These are phyloP conservation scores for Suhomyces bokatorum DNA, from an alignment of 1,139 yeast genomes.

Conservation along the genomic window DNA sequence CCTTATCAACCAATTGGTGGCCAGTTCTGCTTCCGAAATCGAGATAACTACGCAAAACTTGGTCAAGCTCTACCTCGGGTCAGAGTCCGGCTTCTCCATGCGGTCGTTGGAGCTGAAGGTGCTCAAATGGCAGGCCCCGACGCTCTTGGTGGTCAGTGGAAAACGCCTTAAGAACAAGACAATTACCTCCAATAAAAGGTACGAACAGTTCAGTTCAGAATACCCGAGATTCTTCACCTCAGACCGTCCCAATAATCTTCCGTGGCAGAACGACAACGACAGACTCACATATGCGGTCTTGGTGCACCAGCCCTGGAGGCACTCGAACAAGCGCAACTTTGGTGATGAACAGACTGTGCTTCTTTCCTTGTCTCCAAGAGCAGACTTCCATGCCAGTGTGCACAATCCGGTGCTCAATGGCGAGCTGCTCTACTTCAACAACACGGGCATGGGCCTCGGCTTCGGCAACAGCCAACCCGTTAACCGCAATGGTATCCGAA, in stretches of 20 bases:
- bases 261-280: conserved; percentile 42
- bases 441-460: conserved; percentile 76
- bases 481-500: conserved; percentile 43
- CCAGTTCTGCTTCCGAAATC: conserved; percentile 20
- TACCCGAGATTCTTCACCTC: conserved; percentile 48
- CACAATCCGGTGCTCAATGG: conserved; percentile 31
- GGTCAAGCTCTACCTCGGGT: conserved; percentile 68
- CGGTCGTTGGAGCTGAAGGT: conserved; percentile 81
- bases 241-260: conserved; percentile 9
- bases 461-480: conserved; percentile 70
- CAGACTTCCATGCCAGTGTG: conserved; percentile 52
- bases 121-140: conserved; percentile 89
- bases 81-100: conserved; percentile 82
- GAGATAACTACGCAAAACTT: conserved; percentile 41
- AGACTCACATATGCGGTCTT: conserved; percentile 60
- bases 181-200: conserved; percentile 45
- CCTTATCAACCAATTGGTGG: conserved; percentile 38
- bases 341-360: conserved; percentile 60
- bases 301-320: conserved; percentile 72
- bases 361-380: conserved; percentile 65
- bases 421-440: conserved; percentile 60
- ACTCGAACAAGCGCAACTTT: conserved; percentile 70
- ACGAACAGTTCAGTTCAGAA: conserved; percentile 49
- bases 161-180: conserved; percentile 47
- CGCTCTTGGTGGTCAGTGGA: conserved; percentile 71